Conservation (phyloP, 108 stramenopile species). For the Aurantiochytrium sp. region DNA sequence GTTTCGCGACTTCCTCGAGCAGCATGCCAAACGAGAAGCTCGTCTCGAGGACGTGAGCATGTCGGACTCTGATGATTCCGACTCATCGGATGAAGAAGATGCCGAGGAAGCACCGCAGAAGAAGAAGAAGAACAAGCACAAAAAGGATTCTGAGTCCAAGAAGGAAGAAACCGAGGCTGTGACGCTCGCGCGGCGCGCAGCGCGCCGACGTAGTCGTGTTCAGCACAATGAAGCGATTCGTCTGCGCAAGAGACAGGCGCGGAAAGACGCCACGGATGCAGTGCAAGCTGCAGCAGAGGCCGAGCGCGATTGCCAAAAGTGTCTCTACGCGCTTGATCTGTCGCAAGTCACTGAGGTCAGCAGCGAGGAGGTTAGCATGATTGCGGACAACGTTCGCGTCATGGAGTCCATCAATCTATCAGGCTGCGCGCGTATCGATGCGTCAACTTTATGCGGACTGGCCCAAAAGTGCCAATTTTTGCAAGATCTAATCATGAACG, state of each 20-base stretch:
- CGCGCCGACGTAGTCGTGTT: background rate
- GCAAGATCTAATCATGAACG: background rate
- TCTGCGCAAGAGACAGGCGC: background rate
- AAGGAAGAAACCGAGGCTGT: background rate
- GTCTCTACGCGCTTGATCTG: background rate
- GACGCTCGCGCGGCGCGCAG: background rate
- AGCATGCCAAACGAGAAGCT: background rate
- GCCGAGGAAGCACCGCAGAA: background rate
- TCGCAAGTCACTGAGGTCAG: background rate
- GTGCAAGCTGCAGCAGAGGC: background rate
- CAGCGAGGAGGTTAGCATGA: background rate
- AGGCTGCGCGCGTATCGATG: background rate
- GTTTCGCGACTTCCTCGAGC: background rate
- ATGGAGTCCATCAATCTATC: background rate
- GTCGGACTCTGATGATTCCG: background rate
- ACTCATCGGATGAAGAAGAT: background rate
- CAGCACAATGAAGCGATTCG: background rate
- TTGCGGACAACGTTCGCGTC: background rate
- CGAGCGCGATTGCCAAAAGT: background rate
- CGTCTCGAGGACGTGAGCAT: background rate
- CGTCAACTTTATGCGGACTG: background rate
- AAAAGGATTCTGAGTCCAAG: background rate
- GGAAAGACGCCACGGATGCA: background rate
- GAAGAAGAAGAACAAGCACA: background rate
- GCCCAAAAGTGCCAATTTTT: background rate